Evolutionary conservation across 2,329 filamentous ascomycete species (phyloP).

Genomic region (Cylindrodendrum hubeiense): DNA sequence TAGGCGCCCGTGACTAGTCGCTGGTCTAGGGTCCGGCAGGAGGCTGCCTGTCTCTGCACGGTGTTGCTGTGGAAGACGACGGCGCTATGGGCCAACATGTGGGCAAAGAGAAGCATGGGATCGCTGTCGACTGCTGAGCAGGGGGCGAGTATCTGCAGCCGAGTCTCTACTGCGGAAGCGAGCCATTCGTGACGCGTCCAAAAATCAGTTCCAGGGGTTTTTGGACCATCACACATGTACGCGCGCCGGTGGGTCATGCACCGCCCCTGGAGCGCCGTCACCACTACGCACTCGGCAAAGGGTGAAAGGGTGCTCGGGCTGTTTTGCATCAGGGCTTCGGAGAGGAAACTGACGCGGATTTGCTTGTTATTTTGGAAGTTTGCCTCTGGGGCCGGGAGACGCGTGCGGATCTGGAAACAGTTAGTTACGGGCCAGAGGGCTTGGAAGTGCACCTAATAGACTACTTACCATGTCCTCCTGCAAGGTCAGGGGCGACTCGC

Average conservation of each 20-base stretch:
- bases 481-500: neutral
- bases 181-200: neutral
- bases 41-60: no score
- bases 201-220: neutral
- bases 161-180: neutral
- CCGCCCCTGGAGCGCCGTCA: neutral
- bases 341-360: neutral
- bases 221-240: no score
- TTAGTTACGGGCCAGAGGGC: neutral
- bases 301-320: neutral
- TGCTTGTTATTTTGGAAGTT: neutral
- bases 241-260: neutral
- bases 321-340: neutral
- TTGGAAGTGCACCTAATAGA: neutral
- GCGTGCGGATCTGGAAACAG: neutral
- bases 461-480: neutral
- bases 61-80: neutral
- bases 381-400: neutral
- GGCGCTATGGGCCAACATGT: neutral
- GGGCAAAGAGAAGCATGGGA: neutral
- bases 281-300: neutral
- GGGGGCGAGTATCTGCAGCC: neutral
- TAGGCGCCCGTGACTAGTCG: neutral
- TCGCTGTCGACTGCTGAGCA: neutral
- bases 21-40: no score